Base-by-base conservation (phyloP, 2,329 filamentous ascomycete genomes). In the Xylaria sp. region DNA sequence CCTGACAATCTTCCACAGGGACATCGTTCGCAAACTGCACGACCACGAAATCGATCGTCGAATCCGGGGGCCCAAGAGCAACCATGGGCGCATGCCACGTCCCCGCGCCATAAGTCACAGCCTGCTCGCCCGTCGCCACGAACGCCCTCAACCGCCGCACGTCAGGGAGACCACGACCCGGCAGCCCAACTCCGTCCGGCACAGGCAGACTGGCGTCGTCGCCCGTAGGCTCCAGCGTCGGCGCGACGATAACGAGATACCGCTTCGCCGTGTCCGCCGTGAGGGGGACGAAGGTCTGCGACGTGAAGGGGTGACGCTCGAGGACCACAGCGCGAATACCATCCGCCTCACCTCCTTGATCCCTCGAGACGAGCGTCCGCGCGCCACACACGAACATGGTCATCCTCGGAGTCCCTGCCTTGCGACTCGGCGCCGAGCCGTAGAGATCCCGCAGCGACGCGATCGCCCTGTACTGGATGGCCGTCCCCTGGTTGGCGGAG, bases 81-180 rank as follows among this genome's bases (percentile, higher is more conserved):
- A 94, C 92, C 95, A 99, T 98, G 0, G 96, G 96, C 68, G 95
- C 94, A 82, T 99, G 96, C 88, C 95, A 99, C 61, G 94, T 97
- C 5, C 93, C 96, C 1, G 92, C 89, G 1, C 87, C 93, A 78
- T 98, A 99, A 2, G 94, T 97, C 15, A 99, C 93, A 11, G 93
- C 94, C 81, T 97, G 93, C 27, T 86, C 85, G 2, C 89, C 90
- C 56, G 85, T 87, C 1, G 92, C 94, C 61, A 96, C 81, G 77
- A 97, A 99, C 0, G 94, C 95, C 71, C 84, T 86, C 44, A 97
- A 73, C 9, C 86, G 84, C 25, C 78, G 77, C 45, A 97, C 76
- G 78, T 97, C 93, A 0, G 96, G 95, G 20, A 93, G 78, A 0
- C 90, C 90, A 39, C 83, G 77, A 17, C 88, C 87, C 1, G 87